Conservation (phyloP, 768 basidiomycete species). For the Exidia glandulosa region DNA sequence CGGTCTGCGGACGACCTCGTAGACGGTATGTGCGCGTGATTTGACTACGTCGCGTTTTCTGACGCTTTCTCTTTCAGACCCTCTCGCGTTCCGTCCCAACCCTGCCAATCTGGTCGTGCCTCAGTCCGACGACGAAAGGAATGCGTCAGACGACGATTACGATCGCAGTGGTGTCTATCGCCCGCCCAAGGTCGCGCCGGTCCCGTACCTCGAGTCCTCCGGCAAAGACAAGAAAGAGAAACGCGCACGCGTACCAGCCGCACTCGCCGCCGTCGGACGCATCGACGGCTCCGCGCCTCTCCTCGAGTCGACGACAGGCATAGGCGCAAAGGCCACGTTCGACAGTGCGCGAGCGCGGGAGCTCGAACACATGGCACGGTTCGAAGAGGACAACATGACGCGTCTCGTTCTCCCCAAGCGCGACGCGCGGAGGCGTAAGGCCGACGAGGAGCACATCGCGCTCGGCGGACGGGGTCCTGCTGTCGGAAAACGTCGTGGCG, state of each 20-base stretch:
- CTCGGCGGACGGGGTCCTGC: constrained; percentile 61
- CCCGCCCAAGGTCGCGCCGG: constrained; percentile 80
- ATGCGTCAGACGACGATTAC: constrained; percentile 11
- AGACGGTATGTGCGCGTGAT: constrained; percentile 41
- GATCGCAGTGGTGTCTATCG: constrained; percentile 47
- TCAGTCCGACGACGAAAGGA: constrained; percentile 23
- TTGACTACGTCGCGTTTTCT: background rate
- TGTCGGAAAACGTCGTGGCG: constrained; percentile 46
- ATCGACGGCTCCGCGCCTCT: constrained; percentile 52
- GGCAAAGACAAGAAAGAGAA: constrained; percentile 35
- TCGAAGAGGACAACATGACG: constrained; percentile 92
- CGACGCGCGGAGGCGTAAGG: constrained; percentile 54
- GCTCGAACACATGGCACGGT: constrained; percentile 69
- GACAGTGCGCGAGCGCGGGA: constrained; percentile 61
- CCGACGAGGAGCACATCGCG: constrained; percentile 82
- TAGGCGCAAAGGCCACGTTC: constrained; percentile 50
- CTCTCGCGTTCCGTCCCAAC: constrained; percentile 86
- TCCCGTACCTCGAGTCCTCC: constrained; percentile 64
- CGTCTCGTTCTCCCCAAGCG: constrained; percentile 85
- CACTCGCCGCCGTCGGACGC: constrained; percentile 42
- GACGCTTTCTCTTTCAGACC: constrained; percentile 42
- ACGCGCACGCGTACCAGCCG: constrained; percentile 48
- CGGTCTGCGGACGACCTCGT: constrained; percentile 26
- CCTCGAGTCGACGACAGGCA: constrained; percentile 59
- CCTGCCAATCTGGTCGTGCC: constrained; percentile 54